Base-by-base conservation (phyloP, 2,329 filamentous ascomycete species). In the Fusarium floridanum region DNA sequence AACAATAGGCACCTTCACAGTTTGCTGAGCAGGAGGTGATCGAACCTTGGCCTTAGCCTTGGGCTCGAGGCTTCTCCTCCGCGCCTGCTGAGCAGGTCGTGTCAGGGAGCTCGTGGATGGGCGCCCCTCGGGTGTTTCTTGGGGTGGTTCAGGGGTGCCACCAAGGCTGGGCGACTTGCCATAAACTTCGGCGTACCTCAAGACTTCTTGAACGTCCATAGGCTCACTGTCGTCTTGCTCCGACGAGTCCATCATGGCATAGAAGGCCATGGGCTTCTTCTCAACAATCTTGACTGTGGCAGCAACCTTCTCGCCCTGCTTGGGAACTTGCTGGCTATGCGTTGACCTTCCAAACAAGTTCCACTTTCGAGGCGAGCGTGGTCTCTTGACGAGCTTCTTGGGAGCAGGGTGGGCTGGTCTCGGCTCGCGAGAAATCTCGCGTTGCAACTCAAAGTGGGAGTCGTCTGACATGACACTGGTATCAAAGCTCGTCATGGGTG, bases 241-340 rank as follows among this genome's bases (percentile, higher is more conserved):
- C 0, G 89, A 87, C 3, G 86, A 87, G 76, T 92, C 90, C 79
- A 92, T 86, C 80, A 91, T 89, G 9, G 90, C 86, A 76, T 92
- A 92, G 74, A 90, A 91, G 2, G 90, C 86, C 8, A 90, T 81
- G 0, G 88, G 83, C 68, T 89, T 91, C 64, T 84, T 85, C 64
- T 85, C 85, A 0, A 87, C 84, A 16, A 83, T 78, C 50, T 87
- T 85, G n/a, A 88, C 85, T 1, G 88, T 84, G 3, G 87, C 86
- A 1, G 86, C 79, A n/a, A 89, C 84, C 3, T 85, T 83, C 6
- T 82, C 77, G 17, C 79, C 80, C 68, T 84, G 85, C 67, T 85
- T 86, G 4, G 74, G 77, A 61, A 80, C 78, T 4, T 85, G 77
- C 48, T 85, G 83, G 39, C 81, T 85, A 34, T 89, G 87, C 0